Evolutionary conservation across 768 basidiomycete genomes (phyloP), one percentile per base, ranked within the genome.

Genomic region (Pleurotus tuoliensis): DNA sequence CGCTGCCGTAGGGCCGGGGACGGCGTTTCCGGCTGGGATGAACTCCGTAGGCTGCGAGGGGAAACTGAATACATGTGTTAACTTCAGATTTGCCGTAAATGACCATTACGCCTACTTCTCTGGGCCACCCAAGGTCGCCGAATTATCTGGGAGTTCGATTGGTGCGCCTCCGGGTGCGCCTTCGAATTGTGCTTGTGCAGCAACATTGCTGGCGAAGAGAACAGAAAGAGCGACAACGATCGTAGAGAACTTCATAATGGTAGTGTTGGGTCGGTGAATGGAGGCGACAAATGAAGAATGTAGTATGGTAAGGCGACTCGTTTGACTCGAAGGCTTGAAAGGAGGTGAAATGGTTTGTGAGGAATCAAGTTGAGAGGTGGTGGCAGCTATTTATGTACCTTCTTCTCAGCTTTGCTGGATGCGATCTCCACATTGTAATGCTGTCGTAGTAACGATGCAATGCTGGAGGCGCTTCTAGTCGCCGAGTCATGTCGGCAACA

Each of bases 201-300:
- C 51, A 22, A 13, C 51, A 22, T 20, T 39, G 24, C 16, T 24
- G 24, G 22, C 51, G 24, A 53, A 51, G 49, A 51, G 30, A 13
- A 34, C 49, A 7, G 49, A 43, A 40, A 53, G 51, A 5, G 51
- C 37, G 16, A 53, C 12, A 38, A 37, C 37, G 8, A 30, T 41
- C n/a, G 25, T 41, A 38, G 34, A 38, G 51, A 53, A 53, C 37
- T 53, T 53, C 51, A 53, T 53, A 38, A 6, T 41, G 51, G 18
- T 25, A 12, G 38, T 37, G 20, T 25, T 25, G 24, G 24, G 24
- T 34, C 30, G 30, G 30, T 34, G 30, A 34, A 34, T 11, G 30
- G 30, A 34, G 9, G 30, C 30, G 30, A 34, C 30, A 34, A 34
- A 34, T 34, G 30, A 34, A 34, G 30, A 11, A 34, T 34, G 30